Conservation (phyloP, 169 alveolate genomes). For the Plasmodium cynomolgi region DNA sequence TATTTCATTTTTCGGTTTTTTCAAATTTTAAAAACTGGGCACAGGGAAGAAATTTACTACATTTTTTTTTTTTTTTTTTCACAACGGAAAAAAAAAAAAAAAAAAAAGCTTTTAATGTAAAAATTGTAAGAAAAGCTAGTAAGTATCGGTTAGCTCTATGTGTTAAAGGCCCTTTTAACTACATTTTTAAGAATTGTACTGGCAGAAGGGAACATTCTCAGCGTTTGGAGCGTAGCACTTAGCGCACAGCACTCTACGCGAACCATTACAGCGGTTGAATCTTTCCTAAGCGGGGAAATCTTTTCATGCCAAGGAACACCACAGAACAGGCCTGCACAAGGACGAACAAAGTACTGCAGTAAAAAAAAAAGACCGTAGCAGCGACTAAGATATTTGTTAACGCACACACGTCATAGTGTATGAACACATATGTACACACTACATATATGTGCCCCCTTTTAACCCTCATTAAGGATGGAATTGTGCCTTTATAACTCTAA, state of each 20-base stretch:
- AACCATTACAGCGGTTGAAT: background rate
- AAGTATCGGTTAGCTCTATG: background rate
- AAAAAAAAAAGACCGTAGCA: background rate
- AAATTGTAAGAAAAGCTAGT: background rate
- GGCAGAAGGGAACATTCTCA: background rate
- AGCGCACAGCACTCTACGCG: background rate
- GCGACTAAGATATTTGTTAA: background rate
- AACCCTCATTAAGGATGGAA: slow-evolving; percentile 86
- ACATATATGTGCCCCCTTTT: background rate
- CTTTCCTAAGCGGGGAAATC: background rate
- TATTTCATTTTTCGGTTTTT: slow-evolving; percentile 4
- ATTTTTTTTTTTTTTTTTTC: background rate
- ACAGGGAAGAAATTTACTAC: background rate
- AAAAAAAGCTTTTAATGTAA: slow-evolving; percentile 18
- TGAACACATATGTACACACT: background rate
- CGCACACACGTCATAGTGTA: background rate
- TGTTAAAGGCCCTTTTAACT: background rate
- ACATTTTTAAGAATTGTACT: slow-evolving; percentile 9
- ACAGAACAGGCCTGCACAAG: background rate
- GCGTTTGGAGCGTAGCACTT: background rate
- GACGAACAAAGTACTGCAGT: background rate
- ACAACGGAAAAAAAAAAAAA: background rate
- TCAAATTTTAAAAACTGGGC: slow-evolving; percentile 1
- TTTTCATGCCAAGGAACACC: background rate
- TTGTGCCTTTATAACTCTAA: slow-evolving; percentile 93